Evolutionary conservation across 495 filamentous ascomycete genomes (phyloP).

Genomic region (Poronia punctata): DNA sequence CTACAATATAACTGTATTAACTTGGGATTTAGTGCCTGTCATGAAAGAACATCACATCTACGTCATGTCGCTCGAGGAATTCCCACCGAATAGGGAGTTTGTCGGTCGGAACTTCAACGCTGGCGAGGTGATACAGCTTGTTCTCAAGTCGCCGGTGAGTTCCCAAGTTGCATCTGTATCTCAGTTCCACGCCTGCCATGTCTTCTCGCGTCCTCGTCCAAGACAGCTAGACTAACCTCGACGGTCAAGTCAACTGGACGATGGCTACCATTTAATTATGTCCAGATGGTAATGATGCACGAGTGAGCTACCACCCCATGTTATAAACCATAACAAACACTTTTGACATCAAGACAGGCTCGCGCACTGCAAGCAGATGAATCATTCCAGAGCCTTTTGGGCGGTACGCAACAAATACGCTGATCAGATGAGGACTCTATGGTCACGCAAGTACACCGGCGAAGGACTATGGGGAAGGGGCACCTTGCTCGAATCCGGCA

Average conservation of each 20-base stretch:
- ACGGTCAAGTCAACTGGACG: constrained; percentile 44
- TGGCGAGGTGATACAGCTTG: constrained; percentile 75
- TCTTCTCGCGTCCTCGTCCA: no score
- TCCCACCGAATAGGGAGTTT: constrained; percentile 67
- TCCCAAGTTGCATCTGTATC: no score
- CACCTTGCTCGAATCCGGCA: constrained; percentile 48
- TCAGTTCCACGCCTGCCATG: no score
- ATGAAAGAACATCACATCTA: constrained; percentile 63
- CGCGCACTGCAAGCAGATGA: constrained; percentile 80
- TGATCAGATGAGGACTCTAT: constrained; percentile 54
- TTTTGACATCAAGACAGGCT: constrained; percentile 36
- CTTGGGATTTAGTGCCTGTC: constrained; percentile 46
- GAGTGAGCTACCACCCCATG: constrained; percentile 27
- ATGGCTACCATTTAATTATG: constrained; percentile 69
- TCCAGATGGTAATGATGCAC: constrained; percentile 86
- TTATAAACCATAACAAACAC: neutral
- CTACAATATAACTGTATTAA: constrained; percentile 6
- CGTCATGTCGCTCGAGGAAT: constrained; percentile 71
- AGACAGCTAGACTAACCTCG: no score
- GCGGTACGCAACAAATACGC: constrained; percentile 60
- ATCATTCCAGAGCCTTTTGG: constrained; percentile 70
- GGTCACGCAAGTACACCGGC: constrained; percentile 59
- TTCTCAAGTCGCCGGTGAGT: constrained; percentile 61
- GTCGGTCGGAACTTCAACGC: constrained; percentile 76
- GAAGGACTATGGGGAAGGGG: constrained; percentile 75